phyloP scores from a whole-genome alignment of 2,329 filamentous ascomycete species.

The Penicillium sp. region DNA sequence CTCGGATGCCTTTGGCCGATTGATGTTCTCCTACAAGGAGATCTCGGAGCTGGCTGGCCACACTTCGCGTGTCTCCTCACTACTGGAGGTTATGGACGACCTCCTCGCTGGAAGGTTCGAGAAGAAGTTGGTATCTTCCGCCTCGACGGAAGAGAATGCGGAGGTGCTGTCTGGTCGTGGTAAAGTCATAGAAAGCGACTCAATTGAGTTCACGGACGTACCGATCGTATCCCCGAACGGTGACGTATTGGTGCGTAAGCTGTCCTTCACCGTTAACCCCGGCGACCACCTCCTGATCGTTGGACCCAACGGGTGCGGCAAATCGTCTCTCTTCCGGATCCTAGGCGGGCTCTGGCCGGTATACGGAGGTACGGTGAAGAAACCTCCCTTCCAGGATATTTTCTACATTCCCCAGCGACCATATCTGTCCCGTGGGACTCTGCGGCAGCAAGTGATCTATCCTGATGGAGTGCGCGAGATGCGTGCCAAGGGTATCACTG shows the following conservation, averaged over 20 bases:
- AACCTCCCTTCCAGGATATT: slow-evolving; percentile 87
- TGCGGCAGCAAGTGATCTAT: slow-evolving; percentile 97
- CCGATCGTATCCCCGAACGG: slow-evolving; percentile 97
- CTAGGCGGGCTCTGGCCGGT: slow-evolving; percentile 96
- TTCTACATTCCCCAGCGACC: slow-evolving; percentile 98
- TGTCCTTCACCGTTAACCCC: slow-evolving; percentile 82
- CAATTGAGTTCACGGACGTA: slow-evolving; percentile 83
- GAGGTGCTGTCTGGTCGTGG: slow-evolving; percentile 80
- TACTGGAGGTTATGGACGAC: slow-evolving; percentile 93
- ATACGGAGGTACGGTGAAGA: slow-evolving; percentile 89
- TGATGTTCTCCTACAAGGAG: slow-evolving; percentile 98
- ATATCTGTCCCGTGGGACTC: slow-evolving; percentile 83
- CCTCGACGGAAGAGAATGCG: slow-evolving; percentile 75
- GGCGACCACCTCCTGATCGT: slow-evolving; percentile 93
- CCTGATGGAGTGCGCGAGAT: slow-evolving; percentile 86
- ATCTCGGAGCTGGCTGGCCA: slow-evolving; percentile 94
- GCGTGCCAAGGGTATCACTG: slow-evolving; percentile 77
- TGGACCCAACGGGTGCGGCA: slow-evolving; percentile 95
- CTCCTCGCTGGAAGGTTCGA: slow-evolving; percentile 87
- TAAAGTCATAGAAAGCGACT: slow-evolving; percentile 73
- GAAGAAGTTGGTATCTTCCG: slow-evolving; percentile 92
- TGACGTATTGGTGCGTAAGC: slow-evolving; percentile 78
- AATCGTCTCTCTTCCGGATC: slow-evolving; percentile 93
- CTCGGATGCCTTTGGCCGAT: slow-evolving; percentile 89
- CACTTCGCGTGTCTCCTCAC: slow-evolving; percentile 83